Evolutionary conservation across 768 basidiomycete genomes (phyloP).

Genomic region (Pleurotus eryngii): DNA sequence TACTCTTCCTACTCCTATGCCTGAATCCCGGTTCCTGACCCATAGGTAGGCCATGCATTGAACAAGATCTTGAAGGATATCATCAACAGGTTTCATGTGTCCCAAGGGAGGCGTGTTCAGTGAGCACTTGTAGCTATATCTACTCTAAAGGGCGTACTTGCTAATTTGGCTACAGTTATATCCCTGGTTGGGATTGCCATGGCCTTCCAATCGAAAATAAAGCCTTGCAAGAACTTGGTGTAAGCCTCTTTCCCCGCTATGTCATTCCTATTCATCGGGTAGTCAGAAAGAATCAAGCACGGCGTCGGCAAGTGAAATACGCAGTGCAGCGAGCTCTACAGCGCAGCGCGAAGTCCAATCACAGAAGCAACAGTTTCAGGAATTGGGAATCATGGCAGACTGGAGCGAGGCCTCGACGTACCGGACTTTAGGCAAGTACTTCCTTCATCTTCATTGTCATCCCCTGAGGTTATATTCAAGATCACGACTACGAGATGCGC

Average conservation of each 20-base stretch:
- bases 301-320: slow-evolving; percentile 59
- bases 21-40: background rate
- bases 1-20: background rate
- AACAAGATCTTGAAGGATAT: slow-evolving; percentile 98
- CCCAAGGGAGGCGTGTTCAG: slow-evolving; percentile 78
- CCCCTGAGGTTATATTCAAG: slow-evolving; percentile 34
- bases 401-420: slow-evolving; percentile 76
- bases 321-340: slow-evolving; percentile 65
- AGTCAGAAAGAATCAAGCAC: slow-evolving; percentile 51
- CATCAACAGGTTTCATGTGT: slow-evolving; percentile 84
- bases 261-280: background rate
- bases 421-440: slow-evolving; percentile 70
- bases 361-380: slow-evolving; percentile 77
- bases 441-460: background rate
- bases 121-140: slow-evolving; percentile 32
- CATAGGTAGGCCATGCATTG: slow-evolving; percentile 76
- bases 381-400: slow-evolving; percentile 89
- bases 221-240: slow-evolving; percentile 73
- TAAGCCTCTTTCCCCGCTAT: slow-evolving; percentile 26
- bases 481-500: slow-evolving; percentile 83
- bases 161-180: slow-evolving; percentile 53
- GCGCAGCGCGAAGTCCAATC: slow-evolving; percentile 70
- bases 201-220: slow-evolving; percentile 97
- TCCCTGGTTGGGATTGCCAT: slow-evolving; percentile 98
- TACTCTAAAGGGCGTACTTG: background rate